Evolutionary conservation across 306 rosid genomes (phyloP).

Genomic region (Castanea sativa): DNA sequence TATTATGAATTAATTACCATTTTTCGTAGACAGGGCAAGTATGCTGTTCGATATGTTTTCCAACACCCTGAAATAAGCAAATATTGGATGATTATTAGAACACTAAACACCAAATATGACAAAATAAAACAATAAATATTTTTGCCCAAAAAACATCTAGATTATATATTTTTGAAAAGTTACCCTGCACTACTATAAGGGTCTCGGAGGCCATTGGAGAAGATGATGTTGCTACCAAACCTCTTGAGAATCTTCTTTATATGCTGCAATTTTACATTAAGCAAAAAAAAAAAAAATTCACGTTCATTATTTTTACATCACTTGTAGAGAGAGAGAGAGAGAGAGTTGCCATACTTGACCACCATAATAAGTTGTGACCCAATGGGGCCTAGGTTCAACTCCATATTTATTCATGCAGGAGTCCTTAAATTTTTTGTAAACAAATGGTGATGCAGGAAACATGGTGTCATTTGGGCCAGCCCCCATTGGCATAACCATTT

Average conservation of each 20-base stretch:
- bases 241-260: constrained; percentile 40
- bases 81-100: no score
- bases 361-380: not conserved
- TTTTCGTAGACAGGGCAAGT: constrained; percentile 25
- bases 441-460: constrained; percentile 2
- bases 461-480: not conserved
- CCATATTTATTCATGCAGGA: constrained; percentile 33
- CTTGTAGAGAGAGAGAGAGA: not conserved
- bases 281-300: not conserved
- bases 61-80: constrained; percentile 27
- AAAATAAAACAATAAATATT: not conserved
- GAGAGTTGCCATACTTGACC: constrained; percentile 6
- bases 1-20: constrained; percentile 20
- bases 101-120: no score
- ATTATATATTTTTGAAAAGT: not conserved
- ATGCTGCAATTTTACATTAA: constrained; percentile 32
- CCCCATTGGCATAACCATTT: not conserved
- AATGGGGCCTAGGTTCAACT: constrained; percentile 51
- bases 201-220: constrained; percentile 60
- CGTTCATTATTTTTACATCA: not conserved
- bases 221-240: constrained; percentile 23
- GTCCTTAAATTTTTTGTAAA: not conserved
- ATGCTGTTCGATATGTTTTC: constrained; percentile 39
- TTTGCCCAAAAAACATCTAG: no score
- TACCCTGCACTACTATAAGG: constrained; percentile 66